Percentiles rank a stretch among this genome's conserved stretches.
Conservation (phyloP, 257 asterid genomes). For the Sherardia arvensis region DNA sequence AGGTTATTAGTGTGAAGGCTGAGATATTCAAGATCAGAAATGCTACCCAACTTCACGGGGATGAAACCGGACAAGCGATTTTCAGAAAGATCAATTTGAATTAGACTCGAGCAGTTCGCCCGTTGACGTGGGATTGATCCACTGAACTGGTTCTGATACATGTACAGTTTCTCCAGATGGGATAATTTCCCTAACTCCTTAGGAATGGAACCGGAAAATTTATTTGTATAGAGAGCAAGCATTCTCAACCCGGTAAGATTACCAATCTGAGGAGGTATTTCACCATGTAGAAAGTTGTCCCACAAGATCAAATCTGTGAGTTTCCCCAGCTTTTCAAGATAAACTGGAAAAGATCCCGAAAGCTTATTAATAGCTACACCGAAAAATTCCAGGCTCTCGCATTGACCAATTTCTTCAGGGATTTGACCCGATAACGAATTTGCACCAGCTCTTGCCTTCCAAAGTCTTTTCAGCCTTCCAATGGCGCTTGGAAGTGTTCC, state of each 20-base stretch:
- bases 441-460: constrained; percentile 56
- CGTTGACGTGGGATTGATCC: constrained; percentile 69
- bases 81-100: constrained; percentile 47
- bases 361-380: constrained; percentile 65
- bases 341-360: constrained; percentile 49
- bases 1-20: too few species aligned
- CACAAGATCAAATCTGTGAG: constrained; percentile 43
- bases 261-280: too few species aligned
- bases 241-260: too few species aligned
- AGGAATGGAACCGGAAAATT: too few species aligned
- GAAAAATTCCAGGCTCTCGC: constrained; percentile 52
- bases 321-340: constrained; percentile 42
- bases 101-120: constrained; percentile 56
- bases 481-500: constrained; percentile 51
- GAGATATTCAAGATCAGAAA: too few species aligned
- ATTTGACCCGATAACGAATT: constrained; percentile 56
- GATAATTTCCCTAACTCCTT: too few species aligned
- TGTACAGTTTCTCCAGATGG: too few species aligned
- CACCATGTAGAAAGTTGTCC: too few species aligned
- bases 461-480: constrained; percentile 44
- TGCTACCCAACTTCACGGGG: too few species aligned
- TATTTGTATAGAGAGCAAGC: too few species aligned
- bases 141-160: constrained; percentile 45
- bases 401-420: constrained; percentile 47
- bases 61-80: constrained; percentile 49